phyloP scores from a whole-genome alignment of 176 grass and related monocot species.

The Puccinellia tenuiflora region DNA sequence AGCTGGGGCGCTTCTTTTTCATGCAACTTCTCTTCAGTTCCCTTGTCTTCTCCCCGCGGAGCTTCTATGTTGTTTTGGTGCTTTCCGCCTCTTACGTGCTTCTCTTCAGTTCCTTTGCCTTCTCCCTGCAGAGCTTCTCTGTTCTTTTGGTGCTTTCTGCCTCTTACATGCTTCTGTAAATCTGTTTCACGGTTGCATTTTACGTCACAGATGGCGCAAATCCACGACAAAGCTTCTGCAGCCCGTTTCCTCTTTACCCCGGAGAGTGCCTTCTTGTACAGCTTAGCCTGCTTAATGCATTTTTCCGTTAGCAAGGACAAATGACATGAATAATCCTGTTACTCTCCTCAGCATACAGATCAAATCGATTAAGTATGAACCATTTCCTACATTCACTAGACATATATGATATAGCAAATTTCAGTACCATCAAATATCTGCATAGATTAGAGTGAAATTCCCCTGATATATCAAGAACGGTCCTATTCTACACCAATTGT shows the following conservation, averaged over 20 bases:
- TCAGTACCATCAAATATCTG: not conserved
- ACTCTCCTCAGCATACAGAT: not conserved
- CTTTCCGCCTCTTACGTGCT: too few species aligned
- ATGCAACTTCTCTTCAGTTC: not conserved
- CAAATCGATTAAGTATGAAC: not conserved
- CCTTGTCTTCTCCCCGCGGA: too few species aligned
- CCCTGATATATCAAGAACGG: not conserved
- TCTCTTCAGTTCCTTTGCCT: too few species aligned
- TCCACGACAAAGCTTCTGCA: not conserved
- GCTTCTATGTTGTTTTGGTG: too few species aligned
- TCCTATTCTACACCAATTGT: not conserved
- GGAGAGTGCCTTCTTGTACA: not conserved
- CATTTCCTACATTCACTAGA: not conserved
- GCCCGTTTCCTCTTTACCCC: constrained; percentile 32
- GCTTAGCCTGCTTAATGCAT: constrained; percentile 9
- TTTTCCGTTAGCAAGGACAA: not conserved
- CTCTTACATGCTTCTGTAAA: not conserved
- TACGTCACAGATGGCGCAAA: not conserved
- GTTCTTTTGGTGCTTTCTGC: constrained; percentile 9
- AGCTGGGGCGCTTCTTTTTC: not conserved
- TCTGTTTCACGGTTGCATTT: not conserved
- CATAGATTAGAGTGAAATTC: not conserved
- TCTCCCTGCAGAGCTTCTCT: not conserved
- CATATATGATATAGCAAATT: not conserved
- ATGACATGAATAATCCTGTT: not conserved